A percentile compares a stretch with the other conserved stretches of the same genome.
Conservation (phyloP, 345 rosid genomes). For the Camelina hispida region DNA sequence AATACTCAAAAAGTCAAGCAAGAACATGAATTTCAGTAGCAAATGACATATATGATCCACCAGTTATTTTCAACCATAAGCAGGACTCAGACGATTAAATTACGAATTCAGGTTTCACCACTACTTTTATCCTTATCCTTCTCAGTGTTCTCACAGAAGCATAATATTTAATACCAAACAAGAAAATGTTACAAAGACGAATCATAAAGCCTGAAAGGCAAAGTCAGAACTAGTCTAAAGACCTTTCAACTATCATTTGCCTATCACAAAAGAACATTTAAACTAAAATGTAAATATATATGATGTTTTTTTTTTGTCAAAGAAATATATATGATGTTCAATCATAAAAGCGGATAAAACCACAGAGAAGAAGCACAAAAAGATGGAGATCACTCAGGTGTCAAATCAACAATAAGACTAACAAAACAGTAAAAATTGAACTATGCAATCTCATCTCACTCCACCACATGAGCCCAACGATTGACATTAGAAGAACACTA, state of each 20-base stretch:
- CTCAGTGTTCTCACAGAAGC: neutral
- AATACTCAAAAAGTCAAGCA: neutral
- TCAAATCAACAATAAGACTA: neutral
- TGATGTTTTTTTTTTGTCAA: too few relatives aligned
- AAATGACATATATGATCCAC: neutral
- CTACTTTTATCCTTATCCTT: neutral
- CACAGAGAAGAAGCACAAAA: neutral
- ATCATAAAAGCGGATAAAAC: neutral
- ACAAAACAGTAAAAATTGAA: neutral
- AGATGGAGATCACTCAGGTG: conserved; percentile 13
- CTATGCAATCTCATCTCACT: neutral
- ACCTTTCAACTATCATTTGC: neutral
- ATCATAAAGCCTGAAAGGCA: neutral
- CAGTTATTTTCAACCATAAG: neutral
- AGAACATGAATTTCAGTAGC: conserved; percentile 6
- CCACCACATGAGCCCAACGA: neutral
- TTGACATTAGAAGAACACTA: neutral
- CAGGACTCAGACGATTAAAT: neutral
- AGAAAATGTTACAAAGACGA: neutral
- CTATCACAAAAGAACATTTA: neutral
- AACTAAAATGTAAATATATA: neutral
- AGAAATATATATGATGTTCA: neutral
- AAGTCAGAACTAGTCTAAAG: conserved; percentile 1
- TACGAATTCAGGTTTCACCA: neutral
- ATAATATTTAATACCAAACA: conserved; percentile 6